Evolutionary conservation across 129 eudicot genomes (phyloP), one percentile per base, ranked within the genome.

Genomic region (Oenanthe sinensis): DNA sequence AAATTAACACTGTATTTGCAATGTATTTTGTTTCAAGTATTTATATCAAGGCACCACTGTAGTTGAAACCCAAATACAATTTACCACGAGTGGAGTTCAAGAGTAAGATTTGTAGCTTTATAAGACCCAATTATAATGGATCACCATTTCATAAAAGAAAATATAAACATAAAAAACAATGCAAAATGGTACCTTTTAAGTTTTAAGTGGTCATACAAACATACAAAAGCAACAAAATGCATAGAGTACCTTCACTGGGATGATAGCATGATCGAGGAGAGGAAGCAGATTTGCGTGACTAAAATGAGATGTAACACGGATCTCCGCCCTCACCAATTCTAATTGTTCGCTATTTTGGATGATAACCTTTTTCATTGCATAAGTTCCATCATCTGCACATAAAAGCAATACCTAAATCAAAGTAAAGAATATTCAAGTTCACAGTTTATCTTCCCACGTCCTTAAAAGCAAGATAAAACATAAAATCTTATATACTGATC

Each of bases 291-390:
- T 89, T 44, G 88, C 89, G 83, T 91, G 98, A 83, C 79, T 86
- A 83, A 93, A 93, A 79, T 85, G 84, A 44, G 93, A 85, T 2
- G 98, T 88, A 74, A 93, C 97, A 40, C 96, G 98, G 63, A 93
- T 91, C 90, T 93, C 98, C 79, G 91, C 97, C 85, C 89, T 91
- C 84, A 93, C 97, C 86, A 89, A 76, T 82, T 91, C 98, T 88
- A 93, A 75, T 68, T 93, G 98, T 55, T 93, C 98, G 54, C 43
- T 85, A 78, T 85, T 93, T 81, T 93, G 98, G 78, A 93, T 91
- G 77, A 93, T 80, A 76, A 93, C 95, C 84, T 93, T 93, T 88
- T 91, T 93, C 98, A 93, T 91, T 45, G 98, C 98, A 85, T 93
- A 93, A 50, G 98, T 93, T 83, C 97, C 98, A 91, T 93, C 98